Evolutionary conservation across 2,329 filamentous ascomycete species (phyloP), one percentile per base, ranked within the genome.

Genomic region (Trichoderma pleuroti): DNA sequence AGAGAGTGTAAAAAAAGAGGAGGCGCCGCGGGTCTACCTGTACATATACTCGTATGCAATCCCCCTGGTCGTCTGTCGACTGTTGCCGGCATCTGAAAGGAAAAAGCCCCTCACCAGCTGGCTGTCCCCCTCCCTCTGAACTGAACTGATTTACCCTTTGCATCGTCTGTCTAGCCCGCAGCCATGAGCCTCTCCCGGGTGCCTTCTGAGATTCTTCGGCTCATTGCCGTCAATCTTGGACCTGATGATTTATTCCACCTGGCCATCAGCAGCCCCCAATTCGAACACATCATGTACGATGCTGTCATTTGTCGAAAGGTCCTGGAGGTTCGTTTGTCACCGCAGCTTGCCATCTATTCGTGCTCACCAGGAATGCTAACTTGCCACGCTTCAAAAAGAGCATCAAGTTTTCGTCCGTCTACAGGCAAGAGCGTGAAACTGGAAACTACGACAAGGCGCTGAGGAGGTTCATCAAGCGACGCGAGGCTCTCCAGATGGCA

Each of bases 171-270:
- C 14, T 14, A 24, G 4, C 8, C 26, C 16, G 26, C 64, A 34
- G 52, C 18, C 54, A 81, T 82, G 78, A 76, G 77, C 62, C 74
- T 83, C 26, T 71, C 77, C 42, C 73, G 71, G 18, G 71, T 92
- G 14, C 90, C 91, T 0, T 89, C 87, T 76, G 91, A 93, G 78
- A 82, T 92, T n/a, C 80, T 91, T 32, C 86, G 86, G 63, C 84
- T 86, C 65, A 85, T 92, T 65, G 83, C 86, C 9, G 81, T 81
- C 8, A 80, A 83, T 69, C 82, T 93, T 42, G 82, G 86, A 21
- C 80, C 90, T 30, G 84, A 88, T 60, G 88, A 91, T 73, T 82
- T 88, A 49, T 84, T 89, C 71, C 82, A 86, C 72, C 80, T 92
- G 56, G 85, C 86, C 52, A 81, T 83, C 59, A 84, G 84, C 54